Evolutionary conservation across 139 green algal species (phyloP), one percentile per base, ranked within the genome.

Genomic region (Chlorella sorokiniana): DNA sequence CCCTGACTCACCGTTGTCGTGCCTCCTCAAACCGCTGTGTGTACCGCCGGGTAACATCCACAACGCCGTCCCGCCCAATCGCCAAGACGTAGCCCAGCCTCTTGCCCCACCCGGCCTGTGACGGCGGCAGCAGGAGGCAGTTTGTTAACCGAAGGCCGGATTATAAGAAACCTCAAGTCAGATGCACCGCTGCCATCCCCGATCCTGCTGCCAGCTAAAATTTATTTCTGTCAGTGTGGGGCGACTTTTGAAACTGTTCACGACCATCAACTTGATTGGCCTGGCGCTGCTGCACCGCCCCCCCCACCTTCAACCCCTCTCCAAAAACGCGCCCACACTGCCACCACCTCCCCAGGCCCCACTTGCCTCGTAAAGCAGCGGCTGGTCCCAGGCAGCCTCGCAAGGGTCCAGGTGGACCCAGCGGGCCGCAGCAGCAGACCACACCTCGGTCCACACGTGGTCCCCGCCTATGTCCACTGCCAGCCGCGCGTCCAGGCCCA

Each of bases 71-170:
- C 4, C 45, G 71, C 33, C 86, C 85, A 11, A 92, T 86, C 0
- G 85, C 93, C n/a, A 98, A n/a, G 31, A 95, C 90, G 42, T 95
- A 94, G 0, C 35, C 82, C 45, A 95, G 84, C 85, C 83, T 42
- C 83, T 98, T 98, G 68, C 91, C 92, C 94, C 94, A 98, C 6
- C 94, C 94, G 14, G 37, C 76, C 86, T 91, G 35, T 11, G 68
- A 77, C 40, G 81, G 78, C 63, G 95, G 80, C 22, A 91, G 90
- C 56, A 75, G 87, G 83, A 95, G 91, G 18, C 3, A n/a, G 41
- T 54, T 20, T 59, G 40, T 22, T 10, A 59, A 23, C 10, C 31
- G 38, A 59, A 4, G 16, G 31, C 45, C 20, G 48, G 45, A 10
- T 52, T 22, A 3, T 11, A 67, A 41, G n/a, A 77, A 35, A 20